These are phyloP conservation scores for Ascodesmis nigricans DNA, from an alignment of 495 filamentous ascomycete genomes.

Conservation along the genomic window DNA sequence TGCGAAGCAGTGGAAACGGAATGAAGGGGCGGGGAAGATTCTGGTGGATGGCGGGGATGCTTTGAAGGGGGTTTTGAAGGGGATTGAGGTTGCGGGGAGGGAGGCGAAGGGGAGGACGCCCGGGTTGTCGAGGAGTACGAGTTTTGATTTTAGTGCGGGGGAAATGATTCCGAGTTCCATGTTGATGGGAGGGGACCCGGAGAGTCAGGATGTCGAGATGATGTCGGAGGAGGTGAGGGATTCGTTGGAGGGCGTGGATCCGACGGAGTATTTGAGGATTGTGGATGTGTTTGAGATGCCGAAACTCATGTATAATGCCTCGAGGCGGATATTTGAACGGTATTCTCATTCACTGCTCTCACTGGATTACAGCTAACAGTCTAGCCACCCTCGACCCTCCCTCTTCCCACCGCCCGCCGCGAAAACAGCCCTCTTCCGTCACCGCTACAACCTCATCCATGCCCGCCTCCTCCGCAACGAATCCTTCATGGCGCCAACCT, in stretches of 20 bases:
- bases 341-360: constrained; percentile 17
- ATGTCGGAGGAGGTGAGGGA: constrained; percentile 35
- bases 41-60: constrained; percentile 72
- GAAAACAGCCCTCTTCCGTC: constrained; percentile 67
- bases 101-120: constrained; percentile 6
- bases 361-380: constrained; percentile 5
- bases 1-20: constrained; percentile 68
- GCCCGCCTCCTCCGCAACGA: constrained; percentile 83
- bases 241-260: constrained; percentile 17
- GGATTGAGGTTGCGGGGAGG: constrained; percentile 34
- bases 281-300: constrained; percentile 39
- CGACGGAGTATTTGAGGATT: constrained; percentile 15
- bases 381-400: constrained; percentile 40
- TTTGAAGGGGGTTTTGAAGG: constrained; percentile 58
- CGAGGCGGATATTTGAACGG: constrained; percentile 81
- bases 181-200: constrained; percentile 28
- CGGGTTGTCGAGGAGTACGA: constrained; percentile 36
- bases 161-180: constrained; percentile 11
- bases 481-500: constrained; percentile 62
- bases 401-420: constrained; percentile 58
- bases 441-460: constrained; percentile 74
- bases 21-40: constrained; percentile 41
- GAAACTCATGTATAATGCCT: constrained; percentile 57
- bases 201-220: constrained; percentile 36
- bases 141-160: constrained; percentile 26